A percentile compares a stretch with the other conserved stretches of the same genome.
These are phyloP conservation scores for Pelargonium citronellum DNA, from an alignment of 441 rosid genomes.

Conservation along the genomic window DNA sequence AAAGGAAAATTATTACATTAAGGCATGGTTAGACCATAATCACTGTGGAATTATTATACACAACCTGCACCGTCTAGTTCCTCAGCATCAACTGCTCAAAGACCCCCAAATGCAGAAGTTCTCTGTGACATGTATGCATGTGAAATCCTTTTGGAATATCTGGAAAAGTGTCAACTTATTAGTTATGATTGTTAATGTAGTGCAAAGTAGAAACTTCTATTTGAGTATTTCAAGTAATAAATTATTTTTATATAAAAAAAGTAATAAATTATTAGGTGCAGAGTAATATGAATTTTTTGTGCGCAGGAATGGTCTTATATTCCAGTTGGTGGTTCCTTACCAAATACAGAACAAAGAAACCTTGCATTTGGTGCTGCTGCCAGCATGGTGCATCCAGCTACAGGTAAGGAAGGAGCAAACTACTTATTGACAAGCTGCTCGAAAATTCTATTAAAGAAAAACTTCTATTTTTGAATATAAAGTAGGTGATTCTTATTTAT, in stretches of 20 bases:
- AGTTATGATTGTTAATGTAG: not conserved
- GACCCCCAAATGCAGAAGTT: too few relatives aligned
- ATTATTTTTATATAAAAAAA: not conserved
- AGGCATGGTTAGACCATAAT: too few relatives aligned
- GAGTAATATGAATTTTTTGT: conserved; percentile 13
- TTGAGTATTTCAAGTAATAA: not conserved
- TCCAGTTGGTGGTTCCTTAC: conserved; percentile 95
- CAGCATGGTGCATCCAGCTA: conserved; percentile 97
- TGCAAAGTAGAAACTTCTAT: not conserved
- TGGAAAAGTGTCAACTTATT: too few relatives aligned
- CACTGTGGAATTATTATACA: too few relatives aligned
- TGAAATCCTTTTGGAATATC: too few relatives aligned
- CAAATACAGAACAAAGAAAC: conserved; percentile 83
- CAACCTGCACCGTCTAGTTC: too few relatives aligned
- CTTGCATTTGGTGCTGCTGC: conserved; percentile 99
- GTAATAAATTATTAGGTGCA: not conserved
- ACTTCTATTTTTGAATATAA: conserved; percentile 9
- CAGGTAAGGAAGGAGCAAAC: conserved; percentile 41
- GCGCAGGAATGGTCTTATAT: conserved; percentile 96
- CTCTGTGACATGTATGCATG: too few relatives aligned
- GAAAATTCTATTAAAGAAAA: too few relatives aligned
- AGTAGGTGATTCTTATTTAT: conserved; percentile 13
- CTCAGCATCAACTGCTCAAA: too few relatives aligned
- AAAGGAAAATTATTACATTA: too few relatives aligned
- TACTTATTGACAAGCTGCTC: conserved; percentile 9